phyloP scores from a whole-genome alignment of 768 basidiomycete species.

The Xanthoconium stramineum region DNA sequence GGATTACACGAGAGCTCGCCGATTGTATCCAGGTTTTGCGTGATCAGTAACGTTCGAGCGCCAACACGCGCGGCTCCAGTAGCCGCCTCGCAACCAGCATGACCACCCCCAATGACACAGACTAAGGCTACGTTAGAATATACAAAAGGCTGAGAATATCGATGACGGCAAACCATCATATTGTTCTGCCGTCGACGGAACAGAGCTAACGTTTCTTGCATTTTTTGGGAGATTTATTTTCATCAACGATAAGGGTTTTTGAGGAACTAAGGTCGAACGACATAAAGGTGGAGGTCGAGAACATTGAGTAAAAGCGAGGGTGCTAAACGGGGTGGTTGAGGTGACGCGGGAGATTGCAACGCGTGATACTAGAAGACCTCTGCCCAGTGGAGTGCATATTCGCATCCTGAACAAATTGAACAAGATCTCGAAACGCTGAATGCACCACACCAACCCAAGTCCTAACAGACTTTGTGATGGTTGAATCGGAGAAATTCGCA shows the following conservation, averaged over 20 bases:
- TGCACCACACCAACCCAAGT: too few relatives aligned
- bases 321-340: not conserved
- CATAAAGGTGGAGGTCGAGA: not conserved
- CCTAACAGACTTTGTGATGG: too few relatives aligned
- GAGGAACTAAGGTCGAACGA: not conserved
- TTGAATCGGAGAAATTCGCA: too few relatives aligned
- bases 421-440: too few relatives aligned
- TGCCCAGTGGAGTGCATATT: slow-evolving; percentile 3
- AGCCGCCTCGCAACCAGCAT: slow-evolving; percentile 92
- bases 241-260: not conserved
- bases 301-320: not conserved
- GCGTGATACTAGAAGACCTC: not conserved
- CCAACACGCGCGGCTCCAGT: slow-evolving; percentile 82
- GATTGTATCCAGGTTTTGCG: slow-evolving; percentile 77
- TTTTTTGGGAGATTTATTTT: too few relatives aligned
- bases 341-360: not conserved
- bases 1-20: slow-evolving; percentile 91
- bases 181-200: not conserved
- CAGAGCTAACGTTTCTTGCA: slow-evolving; percentile 2
- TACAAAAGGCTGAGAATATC: slow-evolving; percentile 17
- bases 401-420: too few relatives aligned
- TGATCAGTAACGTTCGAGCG: slow-evolving; percentile 75
- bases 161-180: slow-evolving; percentile 25
- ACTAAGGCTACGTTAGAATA: slow-evolving; percentile 48
- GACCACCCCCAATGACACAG: slow-evolving; percentile 87